Base-by-base conservation (phyloP, 768 basidiomycete species). In the Erythrobasidium yunnanense region DNA sequence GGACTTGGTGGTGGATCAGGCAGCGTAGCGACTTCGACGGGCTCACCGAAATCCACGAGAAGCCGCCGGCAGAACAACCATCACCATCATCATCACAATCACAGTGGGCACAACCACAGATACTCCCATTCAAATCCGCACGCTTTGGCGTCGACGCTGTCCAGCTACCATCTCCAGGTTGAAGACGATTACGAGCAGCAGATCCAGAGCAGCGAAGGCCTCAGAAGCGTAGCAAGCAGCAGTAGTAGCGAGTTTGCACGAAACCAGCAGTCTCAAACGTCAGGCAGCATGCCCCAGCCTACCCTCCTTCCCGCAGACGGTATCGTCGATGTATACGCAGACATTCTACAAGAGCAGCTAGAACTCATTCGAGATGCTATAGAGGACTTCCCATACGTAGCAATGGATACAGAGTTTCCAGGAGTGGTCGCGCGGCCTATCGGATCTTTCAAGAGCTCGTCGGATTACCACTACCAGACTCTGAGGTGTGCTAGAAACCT, bases 361-460 rank as follows among this genome's bases (percentile, higher is more conserved):
- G 83, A 83, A 11, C 84, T 83, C 71, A 85, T 97, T 62, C 83
- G 95, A 56, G 84, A 86, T 53, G 78, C 87, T 66, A 87, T 97
- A 70, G 93, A 95, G 72, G 52, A 82, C 70, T 95, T 90, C 78
- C 87, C 92, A 8, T 95, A 85, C 78, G 84, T 99, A 74, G 89
- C 92, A 72, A 92, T 99, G 90, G 93, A 99, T 76, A 96, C 95
- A 57, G 95, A 99, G 76, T 97, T 97, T 76, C 95, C 95, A 33
- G 95, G 95, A 7, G 91, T 96, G 46, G 95, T 99, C 62, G 95
- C 93, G 2, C 83, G 95, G 20, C 95, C 95, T 1, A 93, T 99
- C 73, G 95, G 95, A 4, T 81, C 85, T 33, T 97, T 96, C 81
- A 90, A 90, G 76, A 92, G 91, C 0, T 90, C 90, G 11, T 90